Evolutionary conservation across 306 rosid genomes (phyloP), one percentile per base, ranked within the genome.

Genomic region (Coriaria nepalensis): DNA sequence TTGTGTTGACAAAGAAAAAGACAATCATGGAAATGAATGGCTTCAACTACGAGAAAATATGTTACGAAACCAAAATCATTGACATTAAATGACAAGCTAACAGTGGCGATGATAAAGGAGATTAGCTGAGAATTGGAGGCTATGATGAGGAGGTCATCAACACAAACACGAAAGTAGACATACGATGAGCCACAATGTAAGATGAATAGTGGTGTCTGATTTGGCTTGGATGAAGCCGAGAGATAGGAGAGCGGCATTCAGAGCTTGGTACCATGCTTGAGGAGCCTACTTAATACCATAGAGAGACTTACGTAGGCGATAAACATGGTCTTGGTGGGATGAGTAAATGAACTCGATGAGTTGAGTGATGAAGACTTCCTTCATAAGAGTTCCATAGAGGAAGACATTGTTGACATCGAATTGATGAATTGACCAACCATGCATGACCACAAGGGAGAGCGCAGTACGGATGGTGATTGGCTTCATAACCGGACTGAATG

Each of bases 211-310:
- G n/a, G n/a, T n/a, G n/a, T n/a, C n/a, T n/a, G n/a, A n/a, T n/a
- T n/a, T n/a, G n/a, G n/a, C n/a, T n/a, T n/a, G n/a, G n/a, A n/a
- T n/a, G n/a, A n/a, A n/a, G n/a, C n/a, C n/a, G n/a, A n/a, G n/a
- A n/a, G n/a, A n/a, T n/a, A 32, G 6, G 2, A 40, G 4, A 29
- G 2, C 29, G 15, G 3, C 59, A 15, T 13, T 0, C 34, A 33
- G 6, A n/a, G n/a, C n/a, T n/a, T n/a, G n/a, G n/a, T n/a, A n/a
- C n/a, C n/a, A n/a, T n/a, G n/a, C n/a, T n/a, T 20, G 13, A 4
- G 39, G 59, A 15, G 59, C 59, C 32, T 54, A 5, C 9, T 41
- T 54, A 0, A 40, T 15, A 2, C 48, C 20, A 41, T 41, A 40
- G 0, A 54, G 2, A 4, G 59, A 47, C 35, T 54, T 53, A 5